Evolutionary conservation across 192 early-diverging fungal species (phyloP), one percentile per base, ranked within the genome.

Genomic region (Mortierella claussenii): DNA sequence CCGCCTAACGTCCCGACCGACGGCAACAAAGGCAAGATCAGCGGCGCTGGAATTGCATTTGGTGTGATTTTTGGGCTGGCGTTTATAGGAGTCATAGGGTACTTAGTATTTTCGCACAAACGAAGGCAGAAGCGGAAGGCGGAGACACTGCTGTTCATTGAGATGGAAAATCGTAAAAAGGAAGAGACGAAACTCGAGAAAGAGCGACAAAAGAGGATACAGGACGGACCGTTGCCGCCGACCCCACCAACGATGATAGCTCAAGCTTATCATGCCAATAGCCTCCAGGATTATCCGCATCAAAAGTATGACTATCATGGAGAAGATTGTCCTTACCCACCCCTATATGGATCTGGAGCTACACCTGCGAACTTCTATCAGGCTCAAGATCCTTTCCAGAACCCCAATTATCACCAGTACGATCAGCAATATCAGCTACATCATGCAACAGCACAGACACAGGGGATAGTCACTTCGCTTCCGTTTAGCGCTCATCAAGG

Each of bases 41-140:
- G 34, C n/a, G 62, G 55, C 2, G 56, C 48, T 0, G 71, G 46
- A 0, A 40, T 75, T 17, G 71, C 63, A 1, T 75, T 75, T 40
- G 63, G 71, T 4, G 44, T 60, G 17, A 55, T 75, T 17, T 75
- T 75, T 34, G 62, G 62, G 30, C 18, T 59, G 0, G 62, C 63
- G 0, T 60, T 75, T 47, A 0, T 60, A 33, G 71, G 43, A 2
- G 51, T 75, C 17, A 49, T 75, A 24, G 71, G 47, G 1, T 75
- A 60, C 47, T 7, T 66, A 31, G 34, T 75, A 9, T 60, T 32
- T 33, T 43, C 71, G 0, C 62, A 75, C 49, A 56, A 57, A 2
- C 62, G 62, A 5, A 60, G 31, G 34, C 36, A 66, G 40, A 47
- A 21, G 7, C 49, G 56, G 11, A 75, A 75, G 40, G 49, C 26